A percentile compares a stretch with the other conserved stretches of the same genome.
phyloP scores from a whole-genome alignment of 805 yeast species.

The Clavispora fructus region DNA sequence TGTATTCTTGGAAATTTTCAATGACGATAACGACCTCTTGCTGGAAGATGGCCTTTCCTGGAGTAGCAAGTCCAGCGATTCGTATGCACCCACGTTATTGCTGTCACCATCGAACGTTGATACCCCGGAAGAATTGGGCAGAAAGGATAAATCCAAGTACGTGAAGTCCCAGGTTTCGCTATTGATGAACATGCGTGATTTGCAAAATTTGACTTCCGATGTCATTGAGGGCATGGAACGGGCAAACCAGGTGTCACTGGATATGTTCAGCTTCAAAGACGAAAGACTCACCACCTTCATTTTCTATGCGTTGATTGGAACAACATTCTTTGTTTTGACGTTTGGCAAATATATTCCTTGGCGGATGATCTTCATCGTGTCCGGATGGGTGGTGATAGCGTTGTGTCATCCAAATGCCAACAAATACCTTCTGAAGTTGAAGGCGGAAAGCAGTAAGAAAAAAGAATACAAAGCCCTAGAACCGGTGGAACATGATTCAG shows the following conservation, averaged over 20 bases:
- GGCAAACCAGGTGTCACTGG: constrained; percentile 51
- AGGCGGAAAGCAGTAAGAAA: background rate
- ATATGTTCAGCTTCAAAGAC: constrained; percentile 65
- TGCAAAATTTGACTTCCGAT: constrained; percentile 60
- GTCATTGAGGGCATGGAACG: constrained; percentile 45
- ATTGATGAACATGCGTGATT: constrained; percentile 62
- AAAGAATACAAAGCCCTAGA: background rate
- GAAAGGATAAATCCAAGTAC: constrained; percentile 13
- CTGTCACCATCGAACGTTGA: background rate
- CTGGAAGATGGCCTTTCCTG: background rate
- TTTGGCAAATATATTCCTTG: constrained; percentile 56
- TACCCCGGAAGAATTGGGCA: constrained; percentile 2
- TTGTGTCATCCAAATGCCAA: constrained; percentile 57
- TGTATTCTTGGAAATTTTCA: constrained; percentile 28
- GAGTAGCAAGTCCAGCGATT: background rate
- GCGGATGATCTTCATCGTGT: constrained; percentile 49
- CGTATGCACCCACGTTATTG: background rate
- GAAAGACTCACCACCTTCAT: constrained; percentile 61
- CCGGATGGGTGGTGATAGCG: constrained; percentile 53
- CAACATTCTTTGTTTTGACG: constrained; percentile 37
- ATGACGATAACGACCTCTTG: constrained; percentile 4
- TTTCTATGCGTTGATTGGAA: constrained; percentile 31
- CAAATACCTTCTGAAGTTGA: constrained; percentile 20
- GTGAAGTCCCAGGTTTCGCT: constrained; percentile 37
- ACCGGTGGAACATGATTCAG: background rate